These are phyloP conservation scores for Trichoderma lentiforme DNA, from an alignment of 2,329 filamentous ascomycete genomes.

Conservation along the genomic window DNA sequence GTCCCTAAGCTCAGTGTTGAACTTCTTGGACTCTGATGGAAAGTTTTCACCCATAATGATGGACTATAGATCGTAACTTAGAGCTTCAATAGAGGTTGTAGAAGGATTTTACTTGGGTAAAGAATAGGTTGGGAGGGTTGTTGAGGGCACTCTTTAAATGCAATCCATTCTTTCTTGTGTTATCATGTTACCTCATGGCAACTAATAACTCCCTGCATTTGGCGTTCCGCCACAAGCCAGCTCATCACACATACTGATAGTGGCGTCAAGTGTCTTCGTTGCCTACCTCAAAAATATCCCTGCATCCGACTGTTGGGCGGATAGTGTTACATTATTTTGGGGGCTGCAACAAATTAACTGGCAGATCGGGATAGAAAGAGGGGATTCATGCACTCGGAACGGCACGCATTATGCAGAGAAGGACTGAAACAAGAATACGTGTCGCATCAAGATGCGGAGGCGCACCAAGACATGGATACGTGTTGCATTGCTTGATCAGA, in stretches of 20 bases:
- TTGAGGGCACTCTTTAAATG: not conserved
- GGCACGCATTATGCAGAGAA: not conserved
- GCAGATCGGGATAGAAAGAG: not conserved
- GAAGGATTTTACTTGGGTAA: not conserved
- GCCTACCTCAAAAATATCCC: not conserved
- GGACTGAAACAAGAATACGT: not conserved
- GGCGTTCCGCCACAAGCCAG: not conserved
- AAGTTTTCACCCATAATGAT: not conserved
- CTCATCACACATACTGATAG: not conserved
- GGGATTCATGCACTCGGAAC: not conserved
- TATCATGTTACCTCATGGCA: not conserved
- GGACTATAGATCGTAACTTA: not conserved
- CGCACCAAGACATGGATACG: not conserved
- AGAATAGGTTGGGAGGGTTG: too few species aligned
- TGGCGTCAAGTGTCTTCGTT: not conserved
- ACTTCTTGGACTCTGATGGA: slow-evolving; percentile 31
- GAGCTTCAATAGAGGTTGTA: not conserved
- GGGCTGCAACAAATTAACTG: not conserved
- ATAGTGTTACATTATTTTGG: not conserved
- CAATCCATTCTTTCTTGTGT: not conserved
- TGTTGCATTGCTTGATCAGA: not conserved
- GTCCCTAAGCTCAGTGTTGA: slow-evolving; percentile 40
- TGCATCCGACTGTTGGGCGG: not conserved
- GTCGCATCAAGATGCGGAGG: not conserved
- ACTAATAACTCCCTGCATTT: not conserved